Conservation (phyloP, 495 filamentous ascomycete species). For the Talaromyces ruber region DNA sequence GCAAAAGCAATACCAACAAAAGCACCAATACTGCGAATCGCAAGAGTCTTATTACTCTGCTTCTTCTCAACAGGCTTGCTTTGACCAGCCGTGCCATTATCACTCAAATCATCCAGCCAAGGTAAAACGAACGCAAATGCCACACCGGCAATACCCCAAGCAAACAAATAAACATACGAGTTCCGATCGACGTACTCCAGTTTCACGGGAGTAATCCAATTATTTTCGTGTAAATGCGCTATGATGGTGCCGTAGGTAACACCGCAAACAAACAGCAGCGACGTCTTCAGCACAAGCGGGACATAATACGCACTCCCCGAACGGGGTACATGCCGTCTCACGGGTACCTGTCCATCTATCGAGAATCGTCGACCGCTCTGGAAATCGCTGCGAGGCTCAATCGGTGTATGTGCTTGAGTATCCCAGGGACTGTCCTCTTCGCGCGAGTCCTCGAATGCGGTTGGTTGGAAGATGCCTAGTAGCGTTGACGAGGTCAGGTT, state of each 20-base stretch:
- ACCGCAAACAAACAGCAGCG: constrained; percentile 72
- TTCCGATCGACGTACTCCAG: constrained; percentile 49
- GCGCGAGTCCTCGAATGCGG: constrained; percentile 40
- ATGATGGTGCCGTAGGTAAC: constrained; percentile 79
- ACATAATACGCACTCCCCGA: constrained; percentile 5
- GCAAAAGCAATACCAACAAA: constrained; percentile 97
- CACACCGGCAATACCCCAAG: constrained; percentile 79
- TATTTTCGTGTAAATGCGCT: constrained; percentile 68
- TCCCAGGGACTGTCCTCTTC: constrained; percentile 59
- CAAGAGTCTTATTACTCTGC: constrained; percentile 51
- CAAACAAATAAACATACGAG: constrained; percentile 59
- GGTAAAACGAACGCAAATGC: constrained; percentile 70
- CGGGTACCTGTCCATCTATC: not conserved
- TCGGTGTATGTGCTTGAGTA: constrained; percentile 59
- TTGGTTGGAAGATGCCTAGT: constrained; percentile 79
- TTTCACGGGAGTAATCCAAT: constrained; percentile 54
- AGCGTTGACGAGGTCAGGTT: constrained; percentile 87
- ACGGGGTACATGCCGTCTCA: not conserved
- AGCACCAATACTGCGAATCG: constrained; percentile 79
- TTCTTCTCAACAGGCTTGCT: constrained; percentile 16
- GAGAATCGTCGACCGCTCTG: not conserved
- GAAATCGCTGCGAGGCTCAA: constrained; percentile 7
- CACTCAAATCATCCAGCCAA: constrained; percentile 68
- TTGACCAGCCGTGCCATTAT: constrained; percentile 13
- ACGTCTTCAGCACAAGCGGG: constrained; percentile 42